Conservation (phyloP, 2,329 filamentous ascomycete species). For the Zasmidium angulare region DNA sequence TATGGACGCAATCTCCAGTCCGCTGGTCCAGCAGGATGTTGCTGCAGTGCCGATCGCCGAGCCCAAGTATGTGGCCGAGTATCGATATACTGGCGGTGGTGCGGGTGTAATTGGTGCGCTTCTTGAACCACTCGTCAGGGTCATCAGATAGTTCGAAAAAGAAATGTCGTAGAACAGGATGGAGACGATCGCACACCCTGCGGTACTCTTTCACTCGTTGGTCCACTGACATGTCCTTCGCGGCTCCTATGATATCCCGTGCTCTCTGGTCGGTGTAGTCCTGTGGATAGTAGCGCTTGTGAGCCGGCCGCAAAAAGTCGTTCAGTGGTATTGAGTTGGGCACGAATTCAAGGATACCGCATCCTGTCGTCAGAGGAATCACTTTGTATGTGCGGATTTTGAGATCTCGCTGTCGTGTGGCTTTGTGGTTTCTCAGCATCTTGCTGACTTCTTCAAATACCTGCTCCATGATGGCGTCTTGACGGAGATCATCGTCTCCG, state of each 20-base stretch:
- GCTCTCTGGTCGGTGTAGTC: constrained; percentile 76
- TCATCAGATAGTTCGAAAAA: constrained; percentile 94
- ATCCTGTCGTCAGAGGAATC: constrained; percentile 76
- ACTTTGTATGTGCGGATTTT: constrained; percentile 97
- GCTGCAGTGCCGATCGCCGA: constrained; percentile 93
- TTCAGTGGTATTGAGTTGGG: constrained; percentile 88
- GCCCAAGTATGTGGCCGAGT: constrained; percentile 80
- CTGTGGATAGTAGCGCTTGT: constrained; percentile 80
- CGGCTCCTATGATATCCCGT: constrained; percentile 76
- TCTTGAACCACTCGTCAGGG: constrained; percentile 93
- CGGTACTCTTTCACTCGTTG: constrained; percentile 73
- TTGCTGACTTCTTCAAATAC: constrained; percentile 96
- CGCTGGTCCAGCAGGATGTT: constrained; percentile 91
- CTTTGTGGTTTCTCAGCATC: constrained; percentile 79
- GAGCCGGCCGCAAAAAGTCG: constrained; percentile 87
- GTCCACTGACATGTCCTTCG: constrained; percentile 63
- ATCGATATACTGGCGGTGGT: constrained; percentile 95
- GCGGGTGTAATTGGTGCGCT: constrained; percentile 84
- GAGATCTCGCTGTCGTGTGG: constrained; percentile 82
- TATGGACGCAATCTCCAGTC: constrained; percentile 92
- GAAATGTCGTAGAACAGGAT: constrained; percentile 93
- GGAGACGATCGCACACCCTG: constrained; percentile 76
- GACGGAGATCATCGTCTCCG: constrained; percentile 87
- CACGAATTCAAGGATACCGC: constrained; percentile 96
- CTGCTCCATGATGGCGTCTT: constrained; percentile 99